Evolutionary conservation across 768 basidiomycete genomes (phyloP), one percentile per base, ranked within the genome.

Genomic region (Termitomyces sp.): DNA sequence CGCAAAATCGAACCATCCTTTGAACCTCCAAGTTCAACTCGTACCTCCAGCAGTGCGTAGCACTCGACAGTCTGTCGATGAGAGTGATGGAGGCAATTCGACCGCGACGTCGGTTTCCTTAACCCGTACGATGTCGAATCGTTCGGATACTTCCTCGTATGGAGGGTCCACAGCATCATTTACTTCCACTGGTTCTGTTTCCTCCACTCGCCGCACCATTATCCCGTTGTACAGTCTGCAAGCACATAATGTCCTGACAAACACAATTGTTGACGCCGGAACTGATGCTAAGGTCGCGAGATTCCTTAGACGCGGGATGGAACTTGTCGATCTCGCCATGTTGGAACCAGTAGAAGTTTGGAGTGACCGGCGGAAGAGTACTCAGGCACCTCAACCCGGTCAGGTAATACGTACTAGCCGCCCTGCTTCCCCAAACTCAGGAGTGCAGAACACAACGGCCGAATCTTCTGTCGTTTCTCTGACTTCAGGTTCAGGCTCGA

Each of bases 151-250:
- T 12, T 87, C 69, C 16, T 68, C 64, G 44, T 75, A 75, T 67
- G 71, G 70, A 57, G 71, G 70, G 58, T 77, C 76, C 23, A 77
- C 75, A 4, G 67, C 75, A 2, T 77, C 76, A 26, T 73, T 78
- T 62, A 62, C 75, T 13, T 77, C 77, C 30, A 66, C 74, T 20
- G 62, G 70, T 10, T 74, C 75, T 14, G 71, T 78, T 1, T 70
- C 79, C 4, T 79, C 82, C 12, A 76, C 77, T 32, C 78, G 89
- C n/a, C 81, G 90, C 59, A 85, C 82, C 70, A 93, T 94, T 67
- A 86, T 93, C 57, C 91, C 93, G 0, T 75, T 95, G 3, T 93
- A 94, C 73, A 94, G 93, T 67, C 80, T 95, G 23, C 87, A 89
- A 60, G 91, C 91, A 0, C 93, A 95, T 70, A 89, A 91, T 62